Percentiles rank a stretch among this genome's conserved stretches.
These are phyloP conservation scores for Dactylellina drechsleri DNA, from an alignment of 2,329 filamentous ascomycete species.

Conservation along the genomic window DNA sequence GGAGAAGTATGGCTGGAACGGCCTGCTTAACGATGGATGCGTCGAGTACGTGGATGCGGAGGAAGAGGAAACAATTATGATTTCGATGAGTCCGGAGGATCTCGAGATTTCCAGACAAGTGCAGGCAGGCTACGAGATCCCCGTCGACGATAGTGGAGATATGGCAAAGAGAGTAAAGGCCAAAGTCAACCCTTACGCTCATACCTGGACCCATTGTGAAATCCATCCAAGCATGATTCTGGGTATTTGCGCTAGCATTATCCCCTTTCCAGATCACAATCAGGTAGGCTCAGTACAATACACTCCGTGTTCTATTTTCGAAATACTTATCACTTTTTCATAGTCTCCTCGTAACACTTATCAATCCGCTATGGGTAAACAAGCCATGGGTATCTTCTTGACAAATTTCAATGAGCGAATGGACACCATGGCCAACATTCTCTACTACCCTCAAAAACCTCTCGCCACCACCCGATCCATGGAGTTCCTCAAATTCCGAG, in stretches of 20 bases:
- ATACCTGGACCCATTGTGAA: slow-evolving; percentile 97
- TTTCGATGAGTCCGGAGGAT: slow-evolving; percentile 97
- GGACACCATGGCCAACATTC: slow-evolving; percentile 99
- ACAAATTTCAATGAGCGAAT: slow-evolving; percentile 97
- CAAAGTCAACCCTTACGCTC: slow-evolving; percentile 78
- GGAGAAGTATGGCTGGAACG: slow-evolving; percentile 80
- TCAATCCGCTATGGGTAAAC: slow-evolving; percentile 99
- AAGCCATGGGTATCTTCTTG: slow-evolving; percentile 98
- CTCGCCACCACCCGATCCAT: slow-evolving; percentile 95
- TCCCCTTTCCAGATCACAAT: slow-evolving; percentile 99
- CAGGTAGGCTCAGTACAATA: slow-evolving; percentile 67
- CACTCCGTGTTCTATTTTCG: neutral
- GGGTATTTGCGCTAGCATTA: slow-evolving; percentile 98
- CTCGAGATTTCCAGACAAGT: slow-evolving; percentile 79
- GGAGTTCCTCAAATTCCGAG: slow-evolving; percentile 98
- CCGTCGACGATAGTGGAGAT: slow-evolving; percentile 73
- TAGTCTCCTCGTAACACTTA: slow-evolving; percentile 98
- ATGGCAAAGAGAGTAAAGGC: slow-evolving; percentile 89
- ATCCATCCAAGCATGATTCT: slow-evolving; percentile 99
- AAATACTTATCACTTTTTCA: slow-evolving; percentile 60
- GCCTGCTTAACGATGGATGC: slow-evolving; percentile 82
- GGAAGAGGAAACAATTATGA: slow-evolving; percentile 98
- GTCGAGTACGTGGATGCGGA: slow-evolving; percentile 98
- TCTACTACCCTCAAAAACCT: slow-evolving; percentile 98
- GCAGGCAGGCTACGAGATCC: slow-evolving; percentile 72